phyloP scores from a whole-genome alignment of 2,329 filamentous ascomycete species.

The Thielaviopsis punctulata region DNA sequence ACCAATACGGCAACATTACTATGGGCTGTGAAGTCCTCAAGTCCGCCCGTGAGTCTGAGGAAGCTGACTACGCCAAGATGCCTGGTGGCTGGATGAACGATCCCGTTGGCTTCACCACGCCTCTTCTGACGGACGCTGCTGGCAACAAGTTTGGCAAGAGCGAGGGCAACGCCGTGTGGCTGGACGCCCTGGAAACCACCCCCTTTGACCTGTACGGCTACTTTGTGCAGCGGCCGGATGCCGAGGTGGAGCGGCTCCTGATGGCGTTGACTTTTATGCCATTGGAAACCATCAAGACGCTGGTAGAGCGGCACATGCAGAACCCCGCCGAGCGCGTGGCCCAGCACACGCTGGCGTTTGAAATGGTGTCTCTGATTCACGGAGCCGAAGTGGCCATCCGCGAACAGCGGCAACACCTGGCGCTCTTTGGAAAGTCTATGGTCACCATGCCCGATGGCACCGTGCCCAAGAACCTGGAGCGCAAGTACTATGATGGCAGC shows the following conservation, averaged over 20 bases:
- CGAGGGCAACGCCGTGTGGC: slow-evolving; percentile 84
- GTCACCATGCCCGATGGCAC: slow-evolving; percentile 8
- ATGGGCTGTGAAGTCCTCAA: slow-evolving; percentile 77
- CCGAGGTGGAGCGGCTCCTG: slow-evolving; percentile 63
- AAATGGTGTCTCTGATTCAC: slow-evolving; percentile 69
- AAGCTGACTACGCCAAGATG: slow-evolving; percentile 25
- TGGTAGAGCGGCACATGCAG: slow-evolving; percentile 50
- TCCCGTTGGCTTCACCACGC: slow-evolving; percentile 78
- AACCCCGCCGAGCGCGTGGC: slow-evolving; percentile 58
- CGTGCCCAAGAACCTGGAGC: slow-evolving; percentile 7
- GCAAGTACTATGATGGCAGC: slow-evolving; percentile 7
- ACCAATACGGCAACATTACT: slow-evolving; percentile 93
- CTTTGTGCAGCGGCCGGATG: slow-evolving; percentile 68
- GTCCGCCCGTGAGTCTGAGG: slow-evolving; percentile 44
- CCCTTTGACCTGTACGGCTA: slow-evolving; percentile 82
- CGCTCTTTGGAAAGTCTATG: slow-evolving; percentile 27
- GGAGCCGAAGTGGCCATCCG: slow-evolving; percentile 45
- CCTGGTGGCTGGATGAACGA: slow-evolving; percentile 28
- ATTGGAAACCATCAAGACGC: slow-evolving; percentile 41
- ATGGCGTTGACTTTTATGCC: slow-evolving; percentile 86
- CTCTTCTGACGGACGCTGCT: slow-evolving; percentile 67
- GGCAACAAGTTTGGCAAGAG: slow-evolving; percentile 92
- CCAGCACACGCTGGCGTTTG: slow-evolving; percentile 67
- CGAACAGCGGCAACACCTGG: slow-evolving; percentile 38
- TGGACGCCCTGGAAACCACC: slow-evolving; percentile 65